These are phyloP conservation scores for Magnolia sinica DNA, from an alignment of 164 flowering plant species.

Conservation along the genomic window DNA sequence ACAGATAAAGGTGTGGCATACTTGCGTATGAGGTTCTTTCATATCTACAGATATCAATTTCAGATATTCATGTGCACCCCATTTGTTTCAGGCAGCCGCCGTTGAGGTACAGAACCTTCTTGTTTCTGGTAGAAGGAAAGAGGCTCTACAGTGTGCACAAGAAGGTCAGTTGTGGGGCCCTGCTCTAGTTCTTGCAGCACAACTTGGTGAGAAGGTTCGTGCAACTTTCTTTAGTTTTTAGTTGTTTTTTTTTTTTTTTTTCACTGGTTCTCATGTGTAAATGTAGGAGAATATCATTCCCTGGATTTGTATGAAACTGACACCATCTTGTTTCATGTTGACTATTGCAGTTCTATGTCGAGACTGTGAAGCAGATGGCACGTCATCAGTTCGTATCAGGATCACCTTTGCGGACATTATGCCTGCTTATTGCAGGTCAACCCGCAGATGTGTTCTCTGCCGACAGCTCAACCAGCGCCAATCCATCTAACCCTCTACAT, in stretches of 20 bases:
- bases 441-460: conserved; percentile 82
- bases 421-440: conserved; percentile 88
- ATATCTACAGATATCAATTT: neutral
- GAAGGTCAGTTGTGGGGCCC: conserved; percentile 97
- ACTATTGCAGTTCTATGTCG: conserved; percentile 71
- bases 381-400: conserved; percentile 73
- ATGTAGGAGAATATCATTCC: neutral
- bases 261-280: neutral
- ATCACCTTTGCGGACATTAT: conserved; percentile 88
- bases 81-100: conserved; percentile 66
- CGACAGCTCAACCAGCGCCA: conserved; percentile 21
- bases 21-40: neutral
- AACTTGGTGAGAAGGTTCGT: conserved; percentile 84
- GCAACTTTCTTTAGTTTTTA: neutral
- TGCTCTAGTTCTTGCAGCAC: conserved; percentile 85
- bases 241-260: neutral
- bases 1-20: conserved; percentile 56
- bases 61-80: conserved; percentile 3
- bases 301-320: neutral
- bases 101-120: conserved; percentile 88
- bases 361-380: conserved; percentile 94
- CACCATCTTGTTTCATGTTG: neutral
- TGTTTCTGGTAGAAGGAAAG: conserved; percentile 83
- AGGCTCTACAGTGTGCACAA: conserved; percentile 87
- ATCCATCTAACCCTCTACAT: conserved; percentile 25